Evolutionary conservation across 2,329 filamentous ascomycete genomes (phyloP), one percentile per base, ranked within the genome.

Genomic region (Epichloe hybrida): DNA sequence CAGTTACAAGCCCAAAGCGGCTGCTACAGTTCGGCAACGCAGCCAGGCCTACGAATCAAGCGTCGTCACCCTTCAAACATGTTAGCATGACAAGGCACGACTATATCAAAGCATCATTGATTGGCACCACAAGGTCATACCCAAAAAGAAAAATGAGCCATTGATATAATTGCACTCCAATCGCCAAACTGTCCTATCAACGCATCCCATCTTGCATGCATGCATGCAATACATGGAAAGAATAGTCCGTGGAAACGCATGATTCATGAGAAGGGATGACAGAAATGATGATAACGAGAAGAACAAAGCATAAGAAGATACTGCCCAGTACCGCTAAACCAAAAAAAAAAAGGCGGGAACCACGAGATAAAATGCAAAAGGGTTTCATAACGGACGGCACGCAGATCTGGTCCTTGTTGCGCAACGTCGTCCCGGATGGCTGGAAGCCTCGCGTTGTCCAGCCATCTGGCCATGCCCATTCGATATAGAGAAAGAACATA

Each of bases 101-200:
- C 27, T 17, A 20, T 3, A 21, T 41, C 39, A 41, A 11, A 11
- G 4, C 39, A 41, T 4, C n/a, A 41, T 5, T 17, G 17, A 41
- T 4, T n/a, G 11, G 39, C 46, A 35, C 2, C 3, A 21, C 5
- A 27, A 31, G 27, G 39, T 20, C 43, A 27, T 11, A 31, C 23
- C 9, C 23, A 17, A 43, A 8, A 23, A 43, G 13, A 34, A 13
- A 23, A 46, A 27, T 23, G 23, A 52, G n/a, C 41, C 20, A 63
- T 61, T 61, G 58, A 66, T 65, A 65, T 67, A 69, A 71, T 69
- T 71, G 64, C 71, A 73, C 70, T 70, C 70, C 71, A 68, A 68
- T 73, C 70, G 72, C 72, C 71, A 70, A 70, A 71, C 63, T 65
- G 67, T 70, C 70, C 69, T 72, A 72, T 72, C 66, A 61, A 72